Base-by-base conservation (phyloP, 2,329 filamentous ascomycete genomes). In the Cladosporium oxysporum region DNA sequence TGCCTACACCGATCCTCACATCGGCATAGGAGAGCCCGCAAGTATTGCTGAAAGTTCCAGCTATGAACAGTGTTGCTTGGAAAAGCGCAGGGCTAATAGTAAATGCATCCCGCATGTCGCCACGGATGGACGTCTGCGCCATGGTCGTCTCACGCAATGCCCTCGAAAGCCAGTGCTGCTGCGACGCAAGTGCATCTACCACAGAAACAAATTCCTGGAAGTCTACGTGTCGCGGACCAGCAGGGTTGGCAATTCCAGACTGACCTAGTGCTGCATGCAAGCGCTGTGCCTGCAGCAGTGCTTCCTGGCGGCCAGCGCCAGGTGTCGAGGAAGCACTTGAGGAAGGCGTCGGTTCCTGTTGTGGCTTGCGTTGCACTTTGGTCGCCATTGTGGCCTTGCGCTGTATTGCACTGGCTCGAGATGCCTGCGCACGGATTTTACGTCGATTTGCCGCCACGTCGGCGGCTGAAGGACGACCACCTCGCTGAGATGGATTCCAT, bases 41-140 rank as follows among this genome's bases (percentile, higher is more conserved):
- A 2, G 70, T 67, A 52, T 72, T 72, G 50, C 66, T 65, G 55
- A 67, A 58, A 5, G 70, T 72, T 3, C 69, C 69, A 1, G 69
- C 65, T 7, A 72, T 59, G 60, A 72, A 72, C 16, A 71, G 14
- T 8, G 70, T 67, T 7, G 69, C 69, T 52, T 72, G 67, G 35
- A 71, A 72, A 23, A 71, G 58, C 3, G 69, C 69, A 2, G 59
- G 66, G 31, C 62, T 68, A 47, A 53, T 64, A 7, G 68, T 67
- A 23, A 70, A 68, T 3, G 68, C 69, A 41, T 68, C 64, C 61
- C 68, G 69, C 16, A 72, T 60, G 31, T 66, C 60, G 14, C 59
- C 66, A 2, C 69, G 66, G 14, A 71, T 69, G 21, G 69, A 62
- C 26, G 63, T 70, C 26, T 67, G 66, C 10, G 69, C 66, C 53